A percentile compares a stretch with the other conserved stretches of the same genome.
Conservation (phyloP, 2,329 filamentous ascomycete genomes). For the Emergomyces pasteurianus region DNA sequence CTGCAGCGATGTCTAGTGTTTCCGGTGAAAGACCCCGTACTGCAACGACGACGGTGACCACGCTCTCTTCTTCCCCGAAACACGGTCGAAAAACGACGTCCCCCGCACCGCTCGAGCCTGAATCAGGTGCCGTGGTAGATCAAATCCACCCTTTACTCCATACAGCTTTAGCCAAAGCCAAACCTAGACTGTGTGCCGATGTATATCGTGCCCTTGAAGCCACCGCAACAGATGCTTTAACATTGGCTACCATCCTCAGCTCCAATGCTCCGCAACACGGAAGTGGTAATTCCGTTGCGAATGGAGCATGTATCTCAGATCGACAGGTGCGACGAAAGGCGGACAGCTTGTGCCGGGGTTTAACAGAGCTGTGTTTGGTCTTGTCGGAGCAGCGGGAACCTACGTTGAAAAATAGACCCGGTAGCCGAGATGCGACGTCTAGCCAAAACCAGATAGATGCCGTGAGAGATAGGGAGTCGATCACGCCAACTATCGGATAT, state of each 20-base stretch:
- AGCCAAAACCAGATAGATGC: slow-evolving; percentile 15
- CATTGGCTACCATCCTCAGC: slow-evolving; percentile 67
- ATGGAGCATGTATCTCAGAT: slow-evolving; percentile 45
- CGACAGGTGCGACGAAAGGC: slow-evolving; percentile 80
- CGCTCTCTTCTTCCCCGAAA: slow-evolving; percentile 80
- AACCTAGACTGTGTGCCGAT: slow-evolving; percentile 53
- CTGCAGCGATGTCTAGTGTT: slow-evolving; percentile 61
- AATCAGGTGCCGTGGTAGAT: slow-evolving; percentile 31
- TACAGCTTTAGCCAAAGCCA: slow-evolving; percentile 69
- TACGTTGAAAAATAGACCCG: slow-evolving; percentile 16
- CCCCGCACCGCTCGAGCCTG: slow-evolving; percentile 19
- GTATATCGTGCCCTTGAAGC: slow-evolving; percentile 71
- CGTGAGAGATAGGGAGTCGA: slow-evolving; percentile 15
- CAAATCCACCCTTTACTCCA: slow-evolving; percentile 68
- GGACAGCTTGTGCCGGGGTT: slow-evolving; percentile 79
- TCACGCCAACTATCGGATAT: slow-evolving; percentile 20
- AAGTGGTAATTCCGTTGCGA: slow-evolving; percentile 24
- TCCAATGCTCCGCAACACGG: slow-evolving; percentile 50
- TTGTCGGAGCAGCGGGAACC: slow-evolving; percentile 45
- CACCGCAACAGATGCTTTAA: slow-evolving; percentile 68
- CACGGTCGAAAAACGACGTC: slow-evolving; percentile 45
- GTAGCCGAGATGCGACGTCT: slow-evolving; percentile 17
- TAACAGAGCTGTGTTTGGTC: slow-evolving; percentile 85
- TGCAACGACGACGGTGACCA: slow-evolving; percentile 82
- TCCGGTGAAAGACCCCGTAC: slow-evolving; percentile 77